Conservation (phyloP, 139 green algal species). For the Yamagishiella unicocca region DNA sequence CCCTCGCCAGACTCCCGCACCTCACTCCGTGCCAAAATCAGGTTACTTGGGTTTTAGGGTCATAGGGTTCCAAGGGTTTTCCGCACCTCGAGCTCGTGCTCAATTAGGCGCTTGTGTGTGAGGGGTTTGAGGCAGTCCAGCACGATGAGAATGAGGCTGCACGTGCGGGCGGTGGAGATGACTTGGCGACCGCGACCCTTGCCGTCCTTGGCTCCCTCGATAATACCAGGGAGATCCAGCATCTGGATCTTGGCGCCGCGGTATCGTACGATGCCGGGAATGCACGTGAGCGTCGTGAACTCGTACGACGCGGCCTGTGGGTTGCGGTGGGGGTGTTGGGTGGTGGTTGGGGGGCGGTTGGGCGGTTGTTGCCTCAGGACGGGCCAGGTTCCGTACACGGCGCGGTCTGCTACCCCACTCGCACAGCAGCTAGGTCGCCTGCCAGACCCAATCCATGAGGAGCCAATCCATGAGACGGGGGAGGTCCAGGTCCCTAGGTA, state of each 20-base stretch:
- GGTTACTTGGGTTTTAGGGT: no score
- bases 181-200: slow-evolving; percentile 79
- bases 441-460: no score
- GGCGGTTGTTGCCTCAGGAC: no score
- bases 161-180: slow-evolving; percentile 96
- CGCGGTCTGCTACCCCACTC: no score
- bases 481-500: no score
- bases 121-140: slow-evolving; percentile 99
- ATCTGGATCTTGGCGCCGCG: slow-evolving; percentile 93
- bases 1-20: no score
- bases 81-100: slow-evolving; percentile 66
- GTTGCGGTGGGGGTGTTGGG: neutral
- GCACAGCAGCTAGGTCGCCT: no score
- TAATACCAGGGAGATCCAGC: slow-evolving; percentile 98
- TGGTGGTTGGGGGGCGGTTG: no score
- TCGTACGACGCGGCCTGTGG: slow-evolving; percentile 91
- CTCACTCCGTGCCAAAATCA: no score
- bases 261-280: slow-evolving; percentile 96
- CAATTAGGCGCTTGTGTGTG: slow-evolving; percentile 92
- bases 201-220: slow-evolving; percentile 95
- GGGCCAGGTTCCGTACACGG: no score
- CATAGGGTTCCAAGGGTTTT: no score
- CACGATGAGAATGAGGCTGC: slow-evolving; percentile 98
- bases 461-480: no score
- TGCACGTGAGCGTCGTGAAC: slow-evolving; percentile 98